Evolutionary conservation across 768 basidiomycete species (phyloP).

Genomic region (Suillus cothurnatus): DNA sequence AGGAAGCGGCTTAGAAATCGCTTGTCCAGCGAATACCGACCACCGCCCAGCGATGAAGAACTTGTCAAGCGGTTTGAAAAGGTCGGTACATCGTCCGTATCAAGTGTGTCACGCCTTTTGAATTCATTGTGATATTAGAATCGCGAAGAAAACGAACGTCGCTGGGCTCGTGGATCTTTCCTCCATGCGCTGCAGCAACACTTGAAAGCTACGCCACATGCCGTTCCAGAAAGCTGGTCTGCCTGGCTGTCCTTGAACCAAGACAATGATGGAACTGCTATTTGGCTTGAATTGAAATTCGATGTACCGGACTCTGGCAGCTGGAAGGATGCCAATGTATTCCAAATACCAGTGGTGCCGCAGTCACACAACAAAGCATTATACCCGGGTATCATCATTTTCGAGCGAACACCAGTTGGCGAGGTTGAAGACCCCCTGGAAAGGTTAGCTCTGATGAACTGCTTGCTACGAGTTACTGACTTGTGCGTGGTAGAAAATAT

Average conservation of each 20-base stretch:
- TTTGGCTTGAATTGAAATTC: constrained; percentile 81
- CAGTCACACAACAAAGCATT: constrained; percentile 20
- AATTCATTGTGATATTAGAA: constrained; percentile 47
- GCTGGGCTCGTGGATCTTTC: constrained; percentile 79
- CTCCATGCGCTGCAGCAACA: constrained; percentile 38
- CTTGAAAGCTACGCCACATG: constrained; percentile 37
- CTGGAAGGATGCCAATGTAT: constrained; percentile 62
- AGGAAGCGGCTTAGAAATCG: constrained; percentile 38
- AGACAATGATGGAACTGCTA: constrained; percentile 73
- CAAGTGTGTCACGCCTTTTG: constrained; percentile 12
- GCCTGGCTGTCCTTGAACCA: constrained; percentile 78
- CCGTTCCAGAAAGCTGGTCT: constrained; percentile 50
- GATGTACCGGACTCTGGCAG: constrained; percentile 62
- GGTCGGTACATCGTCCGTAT: constrained; percentile 40
- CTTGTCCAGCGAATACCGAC: constrained; percentile 45
- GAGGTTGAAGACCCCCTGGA: constrained; percentile 67
- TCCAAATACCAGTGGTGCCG: constrained; percentile 56
- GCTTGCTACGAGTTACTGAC: constrained; percentile 6
- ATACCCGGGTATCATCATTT: constrained; percentile 71
- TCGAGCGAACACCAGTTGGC: constrained; percentile 71
- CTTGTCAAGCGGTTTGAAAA: constrained; percentile 68
- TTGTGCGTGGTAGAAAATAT: constrained; percentile 53
- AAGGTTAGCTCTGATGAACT: constrained; percentile 45
- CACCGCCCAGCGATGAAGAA: constrained; percentile 63
- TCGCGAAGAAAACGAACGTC: constrained; percentile 65